Conservation (phyloP, 2,329 filamentous ascomycete genomes). For the Trichothecium sympodiale region DNA sequence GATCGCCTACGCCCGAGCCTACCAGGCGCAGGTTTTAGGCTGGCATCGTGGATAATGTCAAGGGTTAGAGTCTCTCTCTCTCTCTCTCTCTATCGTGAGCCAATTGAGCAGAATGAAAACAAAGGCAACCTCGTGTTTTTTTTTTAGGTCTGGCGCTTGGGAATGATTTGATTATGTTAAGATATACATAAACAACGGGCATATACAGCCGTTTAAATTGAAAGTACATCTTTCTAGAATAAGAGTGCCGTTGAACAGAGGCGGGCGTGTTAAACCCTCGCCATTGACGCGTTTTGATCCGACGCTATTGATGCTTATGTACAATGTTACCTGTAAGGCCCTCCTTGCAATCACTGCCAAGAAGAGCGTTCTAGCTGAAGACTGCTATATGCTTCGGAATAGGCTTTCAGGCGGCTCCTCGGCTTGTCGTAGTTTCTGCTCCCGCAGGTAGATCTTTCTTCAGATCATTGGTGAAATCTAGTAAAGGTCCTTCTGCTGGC, state of each 20-base stretch:
- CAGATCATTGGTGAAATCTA: conserved; percentile 46
- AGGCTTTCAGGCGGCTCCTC: no score
- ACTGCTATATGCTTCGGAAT: no score
- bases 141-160: neutral
- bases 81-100: no score
- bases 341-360: no score
- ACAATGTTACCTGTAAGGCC: no score
- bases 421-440: no score
- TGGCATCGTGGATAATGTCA: neutral
- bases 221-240: no score
- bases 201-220: no score
- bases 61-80: neutral
- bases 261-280: no score
- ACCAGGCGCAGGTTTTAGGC: conserved; percentile 58
- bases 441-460: conserved; percentile 33
- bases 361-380: no score
- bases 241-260: no score
- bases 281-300: neutral
- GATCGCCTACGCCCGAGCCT: conserved; percentile 81
- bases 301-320: neutral
- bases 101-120: no score
- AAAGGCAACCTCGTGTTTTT: neutral
- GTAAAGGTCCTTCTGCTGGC: conserved; percentile 35
- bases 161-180: neutral
- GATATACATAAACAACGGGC: neutral